Evolutionary conservation across 192 early-diverging fungal genomes (phyloP).

Genomic region (Podila epicladia): DNA sequence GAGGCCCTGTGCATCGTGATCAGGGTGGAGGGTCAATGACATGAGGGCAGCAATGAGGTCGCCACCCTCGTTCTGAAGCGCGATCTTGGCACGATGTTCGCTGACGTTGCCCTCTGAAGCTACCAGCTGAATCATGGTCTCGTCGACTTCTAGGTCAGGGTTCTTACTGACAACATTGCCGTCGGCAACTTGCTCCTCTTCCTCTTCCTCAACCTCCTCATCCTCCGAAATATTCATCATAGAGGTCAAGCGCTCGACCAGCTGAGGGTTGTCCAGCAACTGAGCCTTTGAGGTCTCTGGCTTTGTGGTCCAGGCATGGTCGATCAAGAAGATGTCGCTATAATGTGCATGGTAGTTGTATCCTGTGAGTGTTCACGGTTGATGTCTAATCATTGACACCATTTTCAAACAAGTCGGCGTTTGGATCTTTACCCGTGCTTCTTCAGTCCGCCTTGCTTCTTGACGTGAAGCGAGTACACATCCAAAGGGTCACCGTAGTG

Average conservation of each 20-base stretch:
- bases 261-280: conserved; percentile 58
- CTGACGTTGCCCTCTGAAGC: conserved; percentile 66
- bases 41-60: conserved; percentile 74
- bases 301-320: conserved; percentile 80
- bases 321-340: conserved; percentile 74
- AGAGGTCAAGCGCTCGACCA: conserved; percentile 70
- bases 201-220: conserved; percentile 49
- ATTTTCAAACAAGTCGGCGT: not conserved
- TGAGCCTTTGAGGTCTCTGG: conserved; percentile 62
- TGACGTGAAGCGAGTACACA: conserved; percentile 61
- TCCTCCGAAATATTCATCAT: conserved; percentile 65
- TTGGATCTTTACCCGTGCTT: conserved; percentile 54
- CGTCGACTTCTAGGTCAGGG: conserved; percentile 51
- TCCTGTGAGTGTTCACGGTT: not conserved
- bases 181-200: conserved; percentile 36
- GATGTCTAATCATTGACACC: not conserved
- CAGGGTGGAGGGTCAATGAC: conserved; percentile 51
- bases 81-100: conserved; percentile 62
- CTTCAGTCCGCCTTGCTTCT: conserved; percentile 53
- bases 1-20: conserved; percentile 50
- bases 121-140: conserved; percentile 63
- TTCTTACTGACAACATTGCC: conserved; percentile 18
- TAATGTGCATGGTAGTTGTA: not conserved
- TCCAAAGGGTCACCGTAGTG: conserved; percentile 60
- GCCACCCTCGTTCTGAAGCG: conserved; percentile 60